Conservation (phyloP, 2,329 filamentous ascomycete species). For the Fusarium robinianum region DNA sequence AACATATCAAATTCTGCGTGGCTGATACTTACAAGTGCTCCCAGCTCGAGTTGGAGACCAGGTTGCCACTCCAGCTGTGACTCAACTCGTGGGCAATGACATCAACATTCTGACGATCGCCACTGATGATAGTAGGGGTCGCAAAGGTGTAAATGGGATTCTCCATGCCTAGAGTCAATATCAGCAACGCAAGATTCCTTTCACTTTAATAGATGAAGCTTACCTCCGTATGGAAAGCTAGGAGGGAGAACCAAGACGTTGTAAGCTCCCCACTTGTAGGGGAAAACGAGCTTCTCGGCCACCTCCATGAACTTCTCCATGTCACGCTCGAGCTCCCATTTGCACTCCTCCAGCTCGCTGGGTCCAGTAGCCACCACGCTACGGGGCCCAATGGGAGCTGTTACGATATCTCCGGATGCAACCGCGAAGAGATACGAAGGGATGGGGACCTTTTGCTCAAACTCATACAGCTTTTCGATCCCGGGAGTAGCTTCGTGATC, state of each 20-base stretch:
- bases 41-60: slow-evolving; percentile 79
- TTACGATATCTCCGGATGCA: slow-evolving; percentile 81
- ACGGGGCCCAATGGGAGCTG: slow-evolving; percentile 82
- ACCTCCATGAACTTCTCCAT: slow-evolving; percentile 91
- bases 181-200: slow-evolving; percentile 1
- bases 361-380: slow-evolving; percentile 87
- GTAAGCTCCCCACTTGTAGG: slow-evolving; percentile 93
- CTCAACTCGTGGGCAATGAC: slow-evolving; percentile 88
- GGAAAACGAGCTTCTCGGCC: slow-evolving; percentile 80
- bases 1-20: background rate
- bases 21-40: slow-evolving; percentile 68
- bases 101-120: slow-evolving; percentile 88
- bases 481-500: slow-evolving; percentile 50
- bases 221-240: slow-evolving; percentile 84
- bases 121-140: slow-evolving; percentile 91
- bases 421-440: slow-evolving; percentile 95
- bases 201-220: slow-evolving; percentile 36
- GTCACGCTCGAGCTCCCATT: slow-evolving; percentile 89
- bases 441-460: slow-evolving; percentile 90
- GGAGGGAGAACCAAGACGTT: slow-evolving; percentile 90
- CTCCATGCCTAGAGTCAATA: slow-evolving; percentile 68
- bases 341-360: slow-evolving; percentile 79
- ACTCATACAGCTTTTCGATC: slow-evolving; percentile 72
- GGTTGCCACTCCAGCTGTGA: slow-evolving; percentile 86
- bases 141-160: slow-evolving; percentile 96